These are phyloP conservation scores for Aspergillaceae sp. DNA, from an alignment of 2,329 filamentous ascomycete species.

Conservation along the genomic window DNA sequence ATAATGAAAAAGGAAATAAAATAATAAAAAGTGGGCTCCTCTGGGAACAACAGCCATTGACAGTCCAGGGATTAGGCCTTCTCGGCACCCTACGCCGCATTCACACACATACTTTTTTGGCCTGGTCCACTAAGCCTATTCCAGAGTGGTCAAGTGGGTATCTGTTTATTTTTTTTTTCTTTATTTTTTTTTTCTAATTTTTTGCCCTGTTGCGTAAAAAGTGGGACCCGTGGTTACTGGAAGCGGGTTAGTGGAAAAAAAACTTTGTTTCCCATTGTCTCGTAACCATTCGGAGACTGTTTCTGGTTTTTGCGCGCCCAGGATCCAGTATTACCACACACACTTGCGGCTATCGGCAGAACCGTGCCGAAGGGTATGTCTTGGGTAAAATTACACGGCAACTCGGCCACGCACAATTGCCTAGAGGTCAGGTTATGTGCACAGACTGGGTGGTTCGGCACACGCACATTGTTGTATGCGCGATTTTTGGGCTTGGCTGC, in stretches of 20 bases:
- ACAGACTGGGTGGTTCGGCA: background rate
- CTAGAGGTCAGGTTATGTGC: background rate
- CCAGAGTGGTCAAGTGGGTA: background rate
- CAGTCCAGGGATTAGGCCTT: background rate
- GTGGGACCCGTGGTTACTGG: background rate
- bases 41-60: conserved; percentile 14
- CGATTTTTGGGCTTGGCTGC: conserved; percentile 12
- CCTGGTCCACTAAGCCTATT: background rate
- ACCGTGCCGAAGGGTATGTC: conserved; percentile 11
- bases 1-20: no score
- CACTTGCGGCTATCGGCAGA: conserved; percentile 10
- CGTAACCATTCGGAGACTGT: background rate
- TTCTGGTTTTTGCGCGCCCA: background rate
- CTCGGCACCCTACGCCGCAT: background rate
- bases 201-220: background rate
- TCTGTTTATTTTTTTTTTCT: background rate
- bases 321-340: no score
- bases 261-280: conserved; percentile 1
- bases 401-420: background rate
- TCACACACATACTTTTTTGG: background rate
- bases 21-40: conserved; percentile 1
- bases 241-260: background rate
- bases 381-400: background rate
- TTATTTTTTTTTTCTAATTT: conserved; percentile 1
- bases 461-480: conserved; percentile 9